These are phyloP conservation scores for Pyrenophora teres DNA, from an alignment of 2,329 filamentous ascomycete genomes.

Conservation along the genomic window DNA sequence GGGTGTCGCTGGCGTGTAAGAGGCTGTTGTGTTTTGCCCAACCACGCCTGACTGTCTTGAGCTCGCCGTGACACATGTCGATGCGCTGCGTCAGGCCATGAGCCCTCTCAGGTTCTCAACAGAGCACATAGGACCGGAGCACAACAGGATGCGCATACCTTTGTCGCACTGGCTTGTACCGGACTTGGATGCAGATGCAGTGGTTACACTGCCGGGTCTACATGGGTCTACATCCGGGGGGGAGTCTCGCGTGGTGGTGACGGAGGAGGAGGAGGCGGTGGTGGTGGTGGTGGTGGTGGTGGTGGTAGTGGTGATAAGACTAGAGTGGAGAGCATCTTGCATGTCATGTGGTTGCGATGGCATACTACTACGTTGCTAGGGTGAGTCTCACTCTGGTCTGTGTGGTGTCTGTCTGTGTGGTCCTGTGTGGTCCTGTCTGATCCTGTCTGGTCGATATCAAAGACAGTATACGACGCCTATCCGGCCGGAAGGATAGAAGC, in stretches of 20 bases:
- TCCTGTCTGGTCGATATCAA: not conserved
- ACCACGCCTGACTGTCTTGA: constrained; percentile 20
- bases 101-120: constrained; percentile 2
- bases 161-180: constrained; percentile 16
- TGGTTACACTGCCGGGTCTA: too few relatives aligned
- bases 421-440: too few relatives aligned
- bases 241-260: constrained; percentile 18
- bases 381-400: too few relatives aligned
- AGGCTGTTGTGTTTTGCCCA: constrained; percentile 13
- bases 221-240: not conserved
- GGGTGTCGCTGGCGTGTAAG: constrained; percentile 16
- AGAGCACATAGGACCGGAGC: constrained; percentile 8
- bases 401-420: too few relatives aligned
- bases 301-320: not conserved
- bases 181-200: constrained; percentile 20
- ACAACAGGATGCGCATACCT: constrained; percentile 7
- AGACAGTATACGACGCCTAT: too few relatives aligned
- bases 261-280: constrained; percentile 17
- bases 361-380: too few relatives aligned
- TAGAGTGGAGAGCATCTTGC: too few relatives aligned
- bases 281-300: too few relatives aligned
- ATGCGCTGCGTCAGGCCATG: constrained; percentile 17
- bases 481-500: not conserved
- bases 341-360: too few relatives aligned
- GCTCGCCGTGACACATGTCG: constrained; percentile 18